Evolutionary conservation across 306 rosid species (phyloP).

Genomic region (Sicyos baderoa): DNA sequence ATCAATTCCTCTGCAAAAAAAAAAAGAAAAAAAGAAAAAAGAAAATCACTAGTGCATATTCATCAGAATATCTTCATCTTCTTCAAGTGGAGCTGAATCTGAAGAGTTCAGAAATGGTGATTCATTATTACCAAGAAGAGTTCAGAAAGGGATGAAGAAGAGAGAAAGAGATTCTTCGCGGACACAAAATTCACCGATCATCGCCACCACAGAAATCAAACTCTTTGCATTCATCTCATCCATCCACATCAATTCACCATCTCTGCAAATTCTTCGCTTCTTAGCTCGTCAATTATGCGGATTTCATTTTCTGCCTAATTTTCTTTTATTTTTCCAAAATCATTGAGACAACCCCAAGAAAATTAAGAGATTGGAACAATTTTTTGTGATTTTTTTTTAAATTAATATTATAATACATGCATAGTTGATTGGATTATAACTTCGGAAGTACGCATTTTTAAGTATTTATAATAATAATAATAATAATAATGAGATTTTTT

Average conservation of each 20-base stretch:
- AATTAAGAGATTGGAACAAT: too few species aligned
- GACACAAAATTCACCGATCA: constrained; percentile 6
- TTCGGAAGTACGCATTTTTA: too few species aligned
- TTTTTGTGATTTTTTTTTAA: too few species aligned
- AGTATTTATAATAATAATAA: too few species aligned
- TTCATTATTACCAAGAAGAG: constrained; percentile 11
- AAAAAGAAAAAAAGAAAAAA: neutral
- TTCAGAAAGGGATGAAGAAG: constrained; percentile 10
- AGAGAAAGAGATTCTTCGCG: too few species aligned
- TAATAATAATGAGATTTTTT: too few species aligned
- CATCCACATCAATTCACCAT: neutral
- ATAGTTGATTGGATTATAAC: too few species aligned
- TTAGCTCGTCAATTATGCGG: neutral
- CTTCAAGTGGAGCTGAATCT: neutral
- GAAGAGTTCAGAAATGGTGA: constrained; percentile 15
- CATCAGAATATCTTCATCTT: neutral
- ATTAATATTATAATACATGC: too few species aligned
- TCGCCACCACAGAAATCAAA: constrained; percentile 18
- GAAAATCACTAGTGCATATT: neutral
- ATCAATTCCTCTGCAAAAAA: neutral
- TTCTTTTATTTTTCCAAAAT: neutral
- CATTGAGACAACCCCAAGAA: neutral
- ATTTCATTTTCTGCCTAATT: neutral
- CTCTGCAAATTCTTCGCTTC: constrained; percentile 2
- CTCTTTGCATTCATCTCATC: neutral